Evolutionary conservation across 1,139 yeast genomes (phyloP).

Genomic region (Saccharomyces hybrid): DNA sequence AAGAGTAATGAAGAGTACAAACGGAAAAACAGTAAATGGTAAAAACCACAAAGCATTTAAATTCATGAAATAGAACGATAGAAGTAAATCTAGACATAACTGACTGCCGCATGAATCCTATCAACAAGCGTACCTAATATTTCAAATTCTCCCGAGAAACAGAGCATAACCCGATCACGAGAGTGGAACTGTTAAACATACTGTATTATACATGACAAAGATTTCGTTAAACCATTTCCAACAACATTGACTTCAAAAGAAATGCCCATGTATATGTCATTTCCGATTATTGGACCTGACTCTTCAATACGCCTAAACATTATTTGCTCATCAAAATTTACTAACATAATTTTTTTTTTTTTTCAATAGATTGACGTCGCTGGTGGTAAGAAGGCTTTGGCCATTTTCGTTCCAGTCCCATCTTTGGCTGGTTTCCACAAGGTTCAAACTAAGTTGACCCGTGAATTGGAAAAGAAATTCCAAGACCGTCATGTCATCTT

Average conservation of each 20-base stretch:
- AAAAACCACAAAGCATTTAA: background rate
- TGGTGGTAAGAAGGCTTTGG: slow-evolving; percentile 98
- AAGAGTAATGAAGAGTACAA: background rate
- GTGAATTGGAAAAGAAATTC: slow-evolving; percentile 99
- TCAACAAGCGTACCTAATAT: background rate
- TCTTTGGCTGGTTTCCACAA: slow-evolving; percentile 89
- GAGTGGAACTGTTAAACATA: background rate
- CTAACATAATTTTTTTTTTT: background rate
- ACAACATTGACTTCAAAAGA: background rate
- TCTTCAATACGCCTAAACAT: background rate
- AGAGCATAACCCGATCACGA: background rate
- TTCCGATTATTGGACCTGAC: background rate
- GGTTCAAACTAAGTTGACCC: slow-evolving; percentile 94
- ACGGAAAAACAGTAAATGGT: background rate
- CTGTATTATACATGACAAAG: background rate
- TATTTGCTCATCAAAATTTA: background rate
- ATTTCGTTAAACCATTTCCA: background rate
- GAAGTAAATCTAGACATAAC: background rate
- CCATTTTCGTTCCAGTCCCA: slow-evolving; percentile 97
- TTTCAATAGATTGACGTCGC: slow-evolving; percentile 66
- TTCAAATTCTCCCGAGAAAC: background rate
- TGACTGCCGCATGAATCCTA: background rate
- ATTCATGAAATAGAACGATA: background rate
- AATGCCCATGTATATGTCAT: background rate
- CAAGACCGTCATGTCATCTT: slow-evolving; percentile 99